phyloP scores from a whole-genome alignment of 371 early-diverging fungal species.

The Actinomortierella wolfii region DNA sequence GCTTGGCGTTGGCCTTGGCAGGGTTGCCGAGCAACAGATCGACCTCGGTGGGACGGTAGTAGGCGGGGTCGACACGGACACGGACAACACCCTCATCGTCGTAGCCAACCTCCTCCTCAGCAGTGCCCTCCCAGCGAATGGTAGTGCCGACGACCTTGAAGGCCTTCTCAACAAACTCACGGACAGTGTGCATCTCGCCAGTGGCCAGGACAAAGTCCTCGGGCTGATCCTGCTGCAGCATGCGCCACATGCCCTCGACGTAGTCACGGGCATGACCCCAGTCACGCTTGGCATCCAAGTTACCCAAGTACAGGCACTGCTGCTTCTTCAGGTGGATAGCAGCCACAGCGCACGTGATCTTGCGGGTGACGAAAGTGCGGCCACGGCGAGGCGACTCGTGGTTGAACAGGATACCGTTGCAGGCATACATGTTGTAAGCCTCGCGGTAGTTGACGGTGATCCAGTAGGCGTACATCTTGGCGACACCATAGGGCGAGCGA shows the following conservation, averaged over 20 bases:
- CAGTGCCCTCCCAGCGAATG: constrained; percentile 82
- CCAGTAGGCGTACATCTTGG: constrained; percentile 87
- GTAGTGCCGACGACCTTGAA: constrained; percentile 72
- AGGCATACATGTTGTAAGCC: constrained; percentile 82
- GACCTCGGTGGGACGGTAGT: constrained; percentile 89
- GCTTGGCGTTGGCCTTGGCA: constrained; percentile 69
- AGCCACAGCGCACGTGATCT: constrained; percentile 84
- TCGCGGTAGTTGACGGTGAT: constrained; percentile 85
- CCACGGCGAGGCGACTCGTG: constrained; percentile 88
- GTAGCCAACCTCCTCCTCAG: constrained; percentile 74
- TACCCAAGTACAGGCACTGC: constrained; percentile 79
- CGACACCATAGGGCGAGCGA: constrained; percentile 85
- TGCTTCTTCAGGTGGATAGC: constrained; percentile 74
- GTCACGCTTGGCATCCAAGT: constrained; percentile 85
- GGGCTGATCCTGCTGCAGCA: constrained; percentile 81
- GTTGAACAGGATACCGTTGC: constrained; percentile 88
- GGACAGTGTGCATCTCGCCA: constrained; percentile 85
- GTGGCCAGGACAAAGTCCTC: constrained; percentile 88
- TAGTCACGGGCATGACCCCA: constrained; percentile 92
- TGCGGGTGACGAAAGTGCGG: constrained; percentile 84
- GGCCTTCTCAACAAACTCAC: constrained; percentile 82
- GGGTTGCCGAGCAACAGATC: constrained; percentile 83
- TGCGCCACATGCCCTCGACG: constrained; percentile 88
- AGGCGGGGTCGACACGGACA: constrained; percentile 76
- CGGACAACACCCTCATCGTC: constrained; percentile 72